Evolutionary conservation across 2,329 filamentous ascomycete species (phyloP), one percentile per base, ranked within the genome.

Genomic region (Alternaria metachromatica): DNA sequence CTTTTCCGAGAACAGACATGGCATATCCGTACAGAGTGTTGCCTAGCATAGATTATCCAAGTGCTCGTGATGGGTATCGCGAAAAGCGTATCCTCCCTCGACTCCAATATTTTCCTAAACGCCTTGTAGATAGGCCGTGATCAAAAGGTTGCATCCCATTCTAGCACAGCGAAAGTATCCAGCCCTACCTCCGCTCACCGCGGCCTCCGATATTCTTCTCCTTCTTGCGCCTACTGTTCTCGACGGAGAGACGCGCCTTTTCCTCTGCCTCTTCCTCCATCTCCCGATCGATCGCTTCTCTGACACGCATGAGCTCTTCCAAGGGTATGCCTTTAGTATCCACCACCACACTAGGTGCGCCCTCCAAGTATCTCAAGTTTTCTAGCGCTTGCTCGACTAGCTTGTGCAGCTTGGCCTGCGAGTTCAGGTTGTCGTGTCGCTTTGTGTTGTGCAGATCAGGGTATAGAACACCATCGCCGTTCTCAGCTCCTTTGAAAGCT

Each of bases 361-460:
- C 87, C 74, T 92, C 86, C 56, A 98, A 89, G 76, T 97, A 97
- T 25, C 92, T 87, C 68, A 99, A 81, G 80, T 98, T 94, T 79
- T 97, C 93, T 46, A 89, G 88, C 46, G 97, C 90, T 63, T 92
- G 89, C 76, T 91, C 86, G 5, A 96, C 86, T 46, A 97, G 90
- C 33, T 90, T 89, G 51, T 90, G 85, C 18, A 97, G 83, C 64
- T 93, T 91, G 73, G 94, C 91, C 54, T 87, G 85, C 6, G 92
- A 87, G 74, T 97, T 96, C 72, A 91, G 88, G 77, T 97, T 97
- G 75, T 90, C 89, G 61, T 89, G 86, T 45, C 85, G 82, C 58
- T 81, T 85, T 71, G 95, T 91, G 53, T 94, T 95, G 72, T 92
- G 88, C n/a, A 98, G 87, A 5, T 92, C 91, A 0, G 96, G 96